These are phyloP conservation scores for Botrytis tulipae DNA, from an alignment of 2,329 filamentous ascomycete genomes.

Conservation along the genomic window DNA sequence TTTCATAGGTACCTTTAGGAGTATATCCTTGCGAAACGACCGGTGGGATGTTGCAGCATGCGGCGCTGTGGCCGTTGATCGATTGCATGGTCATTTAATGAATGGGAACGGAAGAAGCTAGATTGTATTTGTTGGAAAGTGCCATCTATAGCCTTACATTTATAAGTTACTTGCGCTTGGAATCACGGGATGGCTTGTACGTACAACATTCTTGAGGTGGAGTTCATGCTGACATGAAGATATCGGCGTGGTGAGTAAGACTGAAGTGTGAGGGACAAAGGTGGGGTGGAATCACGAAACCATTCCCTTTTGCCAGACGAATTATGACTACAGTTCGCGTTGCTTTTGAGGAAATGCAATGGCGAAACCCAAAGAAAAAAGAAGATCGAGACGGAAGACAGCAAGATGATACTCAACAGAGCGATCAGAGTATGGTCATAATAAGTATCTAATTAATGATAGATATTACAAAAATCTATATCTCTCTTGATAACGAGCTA, in stretches of 20 bases:
- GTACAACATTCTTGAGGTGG: no score
- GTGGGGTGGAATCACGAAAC: background rate
- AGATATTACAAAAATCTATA: background rate
- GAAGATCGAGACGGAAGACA: background rate
- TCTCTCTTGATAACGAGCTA: no score
- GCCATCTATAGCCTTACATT: background rate
- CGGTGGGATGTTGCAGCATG: constrained; percentile 58
- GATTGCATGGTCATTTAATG: constrained; percentile 22
- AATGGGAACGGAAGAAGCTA: background rate
- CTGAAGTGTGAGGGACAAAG: background rate
- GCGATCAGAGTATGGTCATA: background rate
- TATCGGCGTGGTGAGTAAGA: background rate
- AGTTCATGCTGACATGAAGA: background rate
- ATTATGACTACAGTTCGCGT: background rate
- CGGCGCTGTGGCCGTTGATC: constrained; percentile 48
- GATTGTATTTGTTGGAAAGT: background rate
- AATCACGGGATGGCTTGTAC: background rate
- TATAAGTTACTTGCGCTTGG: background rate
- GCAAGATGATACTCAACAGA: background rate
- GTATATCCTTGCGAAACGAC: constrained; percentile 53
- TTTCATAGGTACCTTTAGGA: constrained; percentile 54
- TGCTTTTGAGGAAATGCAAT: background rate
- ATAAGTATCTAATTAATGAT: background rate
- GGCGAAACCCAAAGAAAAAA: background rate
- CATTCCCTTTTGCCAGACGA: background rate